Evolutionary conservation across 306 rosid genomes (phyloP), one percentile per base, ranked within the genome.

Genomic region (Begonia masoniana): DNA sequence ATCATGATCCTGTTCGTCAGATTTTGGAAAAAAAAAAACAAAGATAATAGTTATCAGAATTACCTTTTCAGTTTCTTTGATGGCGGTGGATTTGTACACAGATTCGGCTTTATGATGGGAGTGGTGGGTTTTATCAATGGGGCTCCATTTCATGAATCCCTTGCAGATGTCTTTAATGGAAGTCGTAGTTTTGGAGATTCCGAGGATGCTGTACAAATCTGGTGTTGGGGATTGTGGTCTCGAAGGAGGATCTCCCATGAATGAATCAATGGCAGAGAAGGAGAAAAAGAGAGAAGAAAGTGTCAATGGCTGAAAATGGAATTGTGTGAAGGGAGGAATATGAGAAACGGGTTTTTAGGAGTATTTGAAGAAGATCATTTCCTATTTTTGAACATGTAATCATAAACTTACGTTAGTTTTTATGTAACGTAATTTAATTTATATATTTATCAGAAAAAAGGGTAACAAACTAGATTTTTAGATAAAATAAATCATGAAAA

Each of bases 141-240:
- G 50, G 31, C 54, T 23, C 70, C 58, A 64, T 78, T 78, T 74
- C 48, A 13, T 49, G 53, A 78, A 71, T 36, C 58, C 89, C 64
- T 73, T 84, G 80, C 82, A 54, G 10, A 87, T 59, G 10, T 80
- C 82, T 72, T 78, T 82, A 35, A 83, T 54, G 4, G 88, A 58
- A 45, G 62, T 31, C 39, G 39, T 55, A 36, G 35, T 61, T 48
- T 68, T 77, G 15, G 83, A 61, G 16, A 83, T 68, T 52, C 80
- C 74, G 23, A 81, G 73, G 67, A 84, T 41, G 48, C 52, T 43
- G 61, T 73, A 65, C 54, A 78, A 58, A 71, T 83, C 94, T 8
- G 75, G 43, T 23, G 78, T 36, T 17, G 55, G 70, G 10, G 67
- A 64, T 15, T 41, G 57, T 10, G 76, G 78, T 16, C 71, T 89